These are phyloP conservation scores for Kalmusia sp. DNA, from an alignment of 2,329 filamentous ascomycete genomes.

Conservation along the genomic window DNA sequence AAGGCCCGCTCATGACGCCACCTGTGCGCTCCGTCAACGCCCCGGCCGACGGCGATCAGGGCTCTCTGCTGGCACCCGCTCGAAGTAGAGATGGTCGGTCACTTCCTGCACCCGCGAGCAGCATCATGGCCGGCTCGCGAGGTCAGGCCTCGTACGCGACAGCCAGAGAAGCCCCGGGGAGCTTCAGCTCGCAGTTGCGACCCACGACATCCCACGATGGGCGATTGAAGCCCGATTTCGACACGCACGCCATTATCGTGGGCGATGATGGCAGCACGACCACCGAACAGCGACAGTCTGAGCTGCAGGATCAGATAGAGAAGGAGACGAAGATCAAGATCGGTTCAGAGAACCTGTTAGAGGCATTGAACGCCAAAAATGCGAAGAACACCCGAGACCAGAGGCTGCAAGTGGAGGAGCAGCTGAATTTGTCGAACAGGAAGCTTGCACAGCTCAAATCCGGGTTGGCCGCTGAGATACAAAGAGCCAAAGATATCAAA, in stretches of 20 bases:
- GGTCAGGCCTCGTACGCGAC: conserved; percentile 70
- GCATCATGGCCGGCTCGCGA: conserved; percentile 68
- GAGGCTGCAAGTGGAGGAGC: conserved; percentile 69
- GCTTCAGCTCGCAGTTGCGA: conserved; percentile 88
- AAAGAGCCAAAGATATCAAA: conserved; percentile 63
- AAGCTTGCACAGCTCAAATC: conserved; percentile 67
- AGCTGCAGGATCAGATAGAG: conserved; percentile 83
- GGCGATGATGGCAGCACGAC: conserved; percentile 68
- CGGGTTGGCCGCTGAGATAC: conserved; percentile 66
- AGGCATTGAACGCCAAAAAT: conserved; percentile 93
- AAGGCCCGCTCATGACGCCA: conserved; percentile 52
- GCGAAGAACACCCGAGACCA: conserved; percentile 87
- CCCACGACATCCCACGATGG: conserved; percentile 72
- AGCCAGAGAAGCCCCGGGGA: conserved; percentile 71
- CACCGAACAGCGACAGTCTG: conserved; percentile 76
- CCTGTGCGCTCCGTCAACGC: conserved; percentile 49
- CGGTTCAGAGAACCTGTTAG: conserved; percentile 96
- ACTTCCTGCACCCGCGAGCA: conserved; percentile 56
- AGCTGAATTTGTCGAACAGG: conserved; percentile 86
- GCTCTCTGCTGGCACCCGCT: conserved; percentile 53
- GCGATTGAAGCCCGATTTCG: conserved; percentile 63
- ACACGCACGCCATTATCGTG: conserved; percentile 57
- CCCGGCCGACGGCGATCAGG: conserved; percentile 47
- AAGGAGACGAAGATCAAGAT: conserved; percentile 98
- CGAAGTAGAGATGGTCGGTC: conserved; percentile 62